phyloP scores from a whole-genome alignment of 1,284 basidiomycete genomes.

The Melampsora larici-populina region DNA sequence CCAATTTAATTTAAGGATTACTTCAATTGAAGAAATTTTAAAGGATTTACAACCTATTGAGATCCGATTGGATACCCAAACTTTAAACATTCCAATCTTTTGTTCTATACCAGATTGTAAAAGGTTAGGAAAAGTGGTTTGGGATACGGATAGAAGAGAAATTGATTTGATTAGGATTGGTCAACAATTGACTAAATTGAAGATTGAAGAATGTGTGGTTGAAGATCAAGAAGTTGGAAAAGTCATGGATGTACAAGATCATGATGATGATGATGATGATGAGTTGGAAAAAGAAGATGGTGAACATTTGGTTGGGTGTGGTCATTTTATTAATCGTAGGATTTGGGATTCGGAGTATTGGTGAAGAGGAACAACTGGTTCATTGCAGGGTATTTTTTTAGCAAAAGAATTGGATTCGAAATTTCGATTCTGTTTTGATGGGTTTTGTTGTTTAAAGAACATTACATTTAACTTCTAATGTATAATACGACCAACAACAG shows the following conservation, averaged over 20 bases:
- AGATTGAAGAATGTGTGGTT: neutral
- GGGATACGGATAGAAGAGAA: neutral
- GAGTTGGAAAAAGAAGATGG: neutral
- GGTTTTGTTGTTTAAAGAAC: no score
- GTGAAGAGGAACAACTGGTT: neutral
- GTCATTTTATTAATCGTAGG: constrained; percentile 6
- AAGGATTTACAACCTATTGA: neutral
- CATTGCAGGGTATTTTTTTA: no score
- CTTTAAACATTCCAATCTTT: neutral
- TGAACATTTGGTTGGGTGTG: constrained; percentile 4
- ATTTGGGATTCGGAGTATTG: constrained; percentile 31
- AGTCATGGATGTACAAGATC: neutral
- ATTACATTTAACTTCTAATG: no score
- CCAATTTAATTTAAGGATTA: neutral
- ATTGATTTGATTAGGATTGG: neutral
- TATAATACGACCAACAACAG: no score
- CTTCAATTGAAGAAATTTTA: neutral
- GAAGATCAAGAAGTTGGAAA: neutral
- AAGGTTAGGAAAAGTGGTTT: neutral
- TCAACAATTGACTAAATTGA: neutral
- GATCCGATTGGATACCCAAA: no score
- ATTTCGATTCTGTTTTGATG: no score
- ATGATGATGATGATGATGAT: neutral
- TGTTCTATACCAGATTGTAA: constrained; percentile 9
- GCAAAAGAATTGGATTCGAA: no score